Percentiles rank a stretch among this genome's conserved stretches.
These are phyloP conservation scores for Claviceps sp. DNA, from an alignment of 2,329 filamentous ascomycete species.

Conservation along the genomic window DNA sequence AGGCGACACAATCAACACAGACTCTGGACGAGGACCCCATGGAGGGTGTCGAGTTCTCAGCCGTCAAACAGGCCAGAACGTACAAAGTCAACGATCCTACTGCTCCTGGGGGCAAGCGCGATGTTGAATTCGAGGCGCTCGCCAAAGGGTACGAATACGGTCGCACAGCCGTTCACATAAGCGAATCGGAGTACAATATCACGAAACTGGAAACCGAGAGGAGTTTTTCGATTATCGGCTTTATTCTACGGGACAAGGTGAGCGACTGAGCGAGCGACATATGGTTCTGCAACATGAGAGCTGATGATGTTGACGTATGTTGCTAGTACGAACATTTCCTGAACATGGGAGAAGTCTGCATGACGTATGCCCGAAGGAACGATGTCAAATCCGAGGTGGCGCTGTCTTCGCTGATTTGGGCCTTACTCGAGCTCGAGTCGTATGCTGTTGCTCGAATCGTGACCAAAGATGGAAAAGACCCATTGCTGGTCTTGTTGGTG, in stretches of 20 bases:
- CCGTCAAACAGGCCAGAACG: constrained; percentile 61
- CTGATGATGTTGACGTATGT: not conserved
- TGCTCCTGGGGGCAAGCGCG: constrained; percentile 63
- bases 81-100: constrained; percentile 70
- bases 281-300: not conserved
- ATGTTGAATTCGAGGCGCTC: constrained; percentile 69
- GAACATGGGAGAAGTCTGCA: constrained; percentile 66
- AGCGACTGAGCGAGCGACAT: constrained; percentile 11
- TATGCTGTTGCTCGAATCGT: constrained; percentile 82
- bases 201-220: constrained; percentile 73
- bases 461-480: constrained; percentile 67
- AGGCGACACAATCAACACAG: constrained; percentile 35
- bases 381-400: constrained; percentile 77
- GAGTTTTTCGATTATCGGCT: constrained; percentile 72
- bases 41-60: constrained; percentile 44
- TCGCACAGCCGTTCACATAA: constrained; percentile 79
- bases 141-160: constrained; percentile 95
- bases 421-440: constrained; percentile 69
- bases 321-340: constrained; percentile 67
- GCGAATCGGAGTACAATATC: constrained; percentile 71
- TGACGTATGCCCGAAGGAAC: constrained; percentile 62
- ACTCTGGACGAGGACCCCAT: constrained; percentile 34
- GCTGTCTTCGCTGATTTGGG: constrained; percentile 79
- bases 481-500: constrained; percentile 62
- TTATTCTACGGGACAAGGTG: constrained; percentile 61